Conservation (phyloP, 176 grass and related monocot genomes). For the Otatea glauca region DNA sequence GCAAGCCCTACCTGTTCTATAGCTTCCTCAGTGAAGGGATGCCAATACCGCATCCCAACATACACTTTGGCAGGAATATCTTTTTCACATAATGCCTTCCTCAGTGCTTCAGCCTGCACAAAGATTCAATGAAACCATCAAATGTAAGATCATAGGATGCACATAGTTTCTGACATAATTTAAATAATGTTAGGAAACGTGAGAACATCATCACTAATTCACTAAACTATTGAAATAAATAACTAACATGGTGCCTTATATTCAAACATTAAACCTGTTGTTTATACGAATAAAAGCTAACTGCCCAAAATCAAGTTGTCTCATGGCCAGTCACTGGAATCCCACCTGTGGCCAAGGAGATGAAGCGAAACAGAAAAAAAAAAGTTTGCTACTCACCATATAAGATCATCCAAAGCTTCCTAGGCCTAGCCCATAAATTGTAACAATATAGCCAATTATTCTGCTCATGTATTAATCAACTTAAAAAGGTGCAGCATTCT, state of each 20-base stretch:
- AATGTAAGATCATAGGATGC: constrained; percentile 15
- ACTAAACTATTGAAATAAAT: neutral
- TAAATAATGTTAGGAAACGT: constrained; percentile 16
- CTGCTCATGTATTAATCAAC: neutral
- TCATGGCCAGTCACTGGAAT: constrained; percentile 9
- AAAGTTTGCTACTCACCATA: neutral
- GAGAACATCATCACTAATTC: constrained; percentile 26
- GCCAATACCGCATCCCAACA: constrained; percentile 99
- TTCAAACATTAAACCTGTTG: constrained; percentile 18
- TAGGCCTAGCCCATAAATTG: constrained; percentile 10
- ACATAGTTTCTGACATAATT: constrained; percentile 16
- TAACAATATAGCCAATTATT: constrained; percentile 3
- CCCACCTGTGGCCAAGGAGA: neutral
- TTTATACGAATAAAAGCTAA: constrained; percentile 17
- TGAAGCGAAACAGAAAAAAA: neutral
- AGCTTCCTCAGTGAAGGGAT: constrained; percentile 99
- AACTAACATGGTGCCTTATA: neutral
- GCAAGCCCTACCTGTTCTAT: constrained; percentile 76
- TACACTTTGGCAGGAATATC: constrained; percentile 95
- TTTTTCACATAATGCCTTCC: constrained; percentile 80
- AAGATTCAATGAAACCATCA: constrained; percentile 38
- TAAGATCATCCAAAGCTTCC: neutral
- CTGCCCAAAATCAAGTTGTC: constrained; percentile 22
- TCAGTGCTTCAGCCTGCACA: constrained; percentile 82
- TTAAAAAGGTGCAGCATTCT: constrained; percentile 11